phyloP scores from a whole-genome alignment of 2,329 filamentous ascomycete genomes.

The Penicillium sp. region DNA sequence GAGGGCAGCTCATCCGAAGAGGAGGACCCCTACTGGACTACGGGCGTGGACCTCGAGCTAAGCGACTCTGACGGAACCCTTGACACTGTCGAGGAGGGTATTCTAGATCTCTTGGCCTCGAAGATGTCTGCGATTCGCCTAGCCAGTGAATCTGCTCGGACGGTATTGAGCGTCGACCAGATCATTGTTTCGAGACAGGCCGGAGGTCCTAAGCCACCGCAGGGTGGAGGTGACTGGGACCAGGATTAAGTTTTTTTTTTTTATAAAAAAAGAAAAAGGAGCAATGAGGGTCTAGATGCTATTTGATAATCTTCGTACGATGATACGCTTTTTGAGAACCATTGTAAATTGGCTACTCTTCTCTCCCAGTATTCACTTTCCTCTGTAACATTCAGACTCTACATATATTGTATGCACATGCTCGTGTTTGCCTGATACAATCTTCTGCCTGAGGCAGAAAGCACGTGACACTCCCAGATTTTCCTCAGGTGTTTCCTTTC shows the following conservation, averaged over 20 bases:
- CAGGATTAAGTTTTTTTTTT: conserved; percentile 51
- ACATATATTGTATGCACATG: too few species aligned
- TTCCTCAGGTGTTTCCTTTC: conserved; percentile 38
- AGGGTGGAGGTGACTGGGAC: conserved; percentile 80
- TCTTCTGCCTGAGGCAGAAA: not conserved
- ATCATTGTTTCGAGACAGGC: conserved; percentile 98
- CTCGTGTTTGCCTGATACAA: not conserved
- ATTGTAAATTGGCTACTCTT: conserved; percentile 9
- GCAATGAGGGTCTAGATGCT: conserved; percentile 16
- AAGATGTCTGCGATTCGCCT: conserved; percentile 98
- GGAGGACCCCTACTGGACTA: conserved; percentile 79
- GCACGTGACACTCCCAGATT: conserved; percentile 37
- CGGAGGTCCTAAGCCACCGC: conserved; percentile 93
- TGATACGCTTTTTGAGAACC: conserved; percentile 15
- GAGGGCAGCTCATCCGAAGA: conserved; percentile 46
- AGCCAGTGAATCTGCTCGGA: conserved; percentile 90
- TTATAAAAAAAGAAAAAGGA: conserved; percentile 11
- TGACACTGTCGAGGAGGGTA: conserved; percentile 82
- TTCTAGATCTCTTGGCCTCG: conserved; percentile 84
- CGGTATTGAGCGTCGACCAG: conserved; percentile 93
- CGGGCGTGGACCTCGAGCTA: conserved; percentile 94
- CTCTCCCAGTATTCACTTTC: conserved; percentile 5
- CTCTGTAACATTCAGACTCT: not conserved
- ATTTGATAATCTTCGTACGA: conserved; percentile 25
- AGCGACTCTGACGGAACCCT: conserved; percentile 76